phyloP scores from a whole-genome alignment of 2,329 filamentous ascomycete genomes.

The Aspergillus quadricinctus region DNA sequence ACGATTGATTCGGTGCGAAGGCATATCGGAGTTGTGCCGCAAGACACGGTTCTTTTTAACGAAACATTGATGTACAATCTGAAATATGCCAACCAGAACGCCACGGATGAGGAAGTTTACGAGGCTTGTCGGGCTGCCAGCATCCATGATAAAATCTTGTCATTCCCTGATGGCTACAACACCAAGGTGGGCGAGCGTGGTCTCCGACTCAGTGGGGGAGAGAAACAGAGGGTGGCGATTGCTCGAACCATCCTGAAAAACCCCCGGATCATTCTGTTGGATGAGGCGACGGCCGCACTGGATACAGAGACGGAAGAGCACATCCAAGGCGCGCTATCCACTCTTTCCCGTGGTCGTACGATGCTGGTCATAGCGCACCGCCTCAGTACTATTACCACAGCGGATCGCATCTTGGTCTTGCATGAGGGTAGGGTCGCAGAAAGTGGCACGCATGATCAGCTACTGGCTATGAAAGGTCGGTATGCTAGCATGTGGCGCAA shows the following conservation, averaged over 20 bases:
- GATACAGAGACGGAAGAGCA: constrained; percentile 91
- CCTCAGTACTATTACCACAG: constrained; percentile 78
- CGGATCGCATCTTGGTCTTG: constrained; percentile 78
- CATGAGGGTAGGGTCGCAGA: constrained; percentile 73
- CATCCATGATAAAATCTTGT: constrained; percentile 87
- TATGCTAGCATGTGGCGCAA: constrained; percentile 88
- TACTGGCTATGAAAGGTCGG: constrained; percentile 65
- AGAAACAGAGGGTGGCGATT: constrained; percentile 91
- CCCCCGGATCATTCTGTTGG: constrained; percentile 84
- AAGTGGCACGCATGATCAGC: constrained; percentile 71
- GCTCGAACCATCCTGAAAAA: constrained; percentile 90
- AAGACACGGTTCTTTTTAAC: constrained; percentile 94
- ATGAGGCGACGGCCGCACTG: constrained; percentile 87
- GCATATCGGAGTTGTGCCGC: constrained; percentile 92
- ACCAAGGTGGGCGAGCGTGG: constrained; percentile 91
- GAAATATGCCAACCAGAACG: constrained; percentile 77
- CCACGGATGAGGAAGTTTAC: constrained; percentile 75
- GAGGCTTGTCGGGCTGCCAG: constrained; percentile 79
- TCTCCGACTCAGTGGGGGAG: constrained; percentile 78
- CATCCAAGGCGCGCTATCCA: constrained; percentile 81
- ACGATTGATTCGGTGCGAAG: constrained; percentile 90
- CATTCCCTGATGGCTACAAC: constrained; percentile 80
- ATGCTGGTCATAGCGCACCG: constrained; percentile 93
- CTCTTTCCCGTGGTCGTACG: constrained; percentile 77
- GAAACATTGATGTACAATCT: constrained; percentile 94